Conservation (phyloP, 768 basidiomycete genomes). For the Pulveroboletus ravenelii region DNA sequence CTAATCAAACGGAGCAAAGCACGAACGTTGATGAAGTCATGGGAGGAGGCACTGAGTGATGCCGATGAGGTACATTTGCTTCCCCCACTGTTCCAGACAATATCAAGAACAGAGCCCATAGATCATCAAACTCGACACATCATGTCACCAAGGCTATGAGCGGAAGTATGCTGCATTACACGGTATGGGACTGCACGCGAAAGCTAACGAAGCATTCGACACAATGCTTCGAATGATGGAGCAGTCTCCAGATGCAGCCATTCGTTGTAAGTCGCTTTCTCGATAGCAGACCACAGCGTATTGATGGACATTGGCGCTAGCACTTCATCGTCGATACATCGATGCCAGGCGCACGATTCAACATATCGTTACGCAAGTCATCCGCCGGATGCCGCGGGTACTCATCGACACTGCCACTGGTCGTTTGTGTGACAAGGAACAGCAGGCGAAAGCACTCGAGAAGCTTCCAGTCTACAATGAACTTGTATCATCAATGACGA, state of each 20-base stretch:
- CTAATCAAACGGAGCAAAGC: constrained; percentile 3
- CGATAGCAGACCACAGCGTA: background rate
- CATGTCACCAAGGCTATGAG: background rate
- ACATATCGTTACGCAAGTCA: background rate
- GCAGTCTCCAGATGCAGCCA: background rate
- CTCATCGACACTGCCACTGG: constrained; percentile 7
- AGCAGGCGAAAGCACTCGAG: constrained; percentile 7
- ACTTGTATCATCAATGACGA: constrained; percentile 5
- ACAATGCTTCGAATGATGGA: constrained; percentile 2
- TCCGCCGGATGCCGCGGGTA: constrained; percentile 1
- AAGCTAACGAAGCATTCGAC: background rate
- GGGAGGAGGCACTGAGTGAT: constrained; percentile 1
- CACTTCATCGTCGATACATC: background rate
- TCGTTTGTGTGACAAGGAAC: constrained; percentile 5
- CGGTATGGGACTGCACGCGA: background rate
- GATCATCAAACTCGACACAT: constrained; percentile 5
- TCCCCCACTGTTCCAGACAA: too few species aligned
- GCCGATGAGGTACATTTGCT: constrained; percentile 1
- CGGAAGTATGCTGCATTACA: constrained; percentile 1
- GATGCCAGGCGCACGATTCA: background rate
- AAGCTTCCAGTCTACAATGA: constrained; percentile 1
- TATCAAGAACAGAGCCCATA: background rate
- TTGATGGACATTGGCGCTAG: too few species aligned
- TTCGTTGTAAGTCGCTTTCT: background rate
- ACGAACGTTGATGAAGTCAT: background rate